These are phyloP conservation scores for Annulohypoxylon maeteangense DNA, from an alignment of 495 filamentous ascomycete genomes.

Conservation along the genomic window DNA sequence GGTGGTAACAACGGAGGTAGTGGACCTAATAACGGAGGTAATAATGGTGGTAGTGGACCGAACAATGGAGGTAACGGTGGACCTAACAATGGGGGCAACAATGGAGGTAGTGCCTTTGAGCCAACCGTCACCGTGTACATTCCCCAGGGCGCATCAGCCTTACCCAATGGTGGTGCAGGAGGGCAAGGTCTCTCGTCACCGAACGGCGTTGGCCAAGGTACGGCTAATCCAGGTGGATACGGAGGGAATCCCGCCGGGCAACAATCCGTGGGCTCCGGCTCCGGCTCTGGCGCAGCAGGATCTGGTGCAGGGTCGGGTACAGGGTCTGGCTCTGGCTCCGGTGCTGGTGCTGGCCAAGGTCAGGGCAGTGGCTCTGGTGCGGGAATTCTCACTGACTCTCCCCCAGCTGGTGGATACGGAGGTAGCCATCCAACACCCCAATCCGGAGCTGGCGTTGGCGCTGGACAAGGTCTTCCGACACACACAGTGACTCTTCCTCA, in stretches of 20 bases:
- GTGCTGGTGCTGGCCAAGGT: slow-evolving; percentile 24
- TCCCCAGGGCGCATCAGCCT: slow-evolving; percentile 17
- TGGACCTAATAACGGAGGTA: slow-evolving; percentile 2
- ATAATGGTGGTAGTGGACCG: slow-evolving; percentile 22
- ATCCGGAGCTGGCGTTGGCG: slow-evolving; percentile 23
- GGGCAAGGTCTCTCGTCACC: slow-evolving; percentile 34
- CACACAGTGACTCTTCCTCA: slow-evolving; percentile 33
- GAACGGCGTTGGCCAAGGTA: slow-evolving; percentile 7
- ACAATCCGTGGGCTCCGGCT: slow-evolving; percentile 12
- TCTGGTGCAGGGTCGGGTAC: not conserved
- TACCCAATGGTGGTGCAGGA: slow-evolving; percentile 29
- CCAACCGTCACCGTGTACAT: slow-evolving; percentile 33
- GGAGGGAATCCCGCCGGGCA: slow-evolving; percentile 24
- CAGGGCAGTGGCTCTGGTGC: slow-evolving; percentile 12
- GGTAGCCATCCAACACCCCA: slow-evolving; percentile 34
- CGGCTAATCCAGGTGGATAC: slow-evolving; percentile 26
- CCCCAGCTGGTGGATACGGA: slow-evolving; percentile 38
- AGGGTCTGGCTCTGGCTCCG: slow-evolving; percentile 13
- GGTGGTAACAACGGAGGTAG: slow-evolving; percentile 26
- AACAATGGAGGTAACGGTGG: not conserved
- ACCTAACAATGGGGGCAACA: slow-evolving; percentile 13
- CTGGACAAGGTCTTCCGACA: slow-evolving; percentile 21
- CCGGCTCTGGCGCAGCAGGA: not conserved
- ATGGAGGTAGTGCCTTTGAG: slow-evolving; percentile 22
- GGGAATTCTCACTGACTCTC: slow-evolving; percentile 20